These are phyloP conservation scores for Entoloma clypeatum DNA, from an alignment of 1,284 basidiomycete genomes.

Conservation along the genomic window DNA sequence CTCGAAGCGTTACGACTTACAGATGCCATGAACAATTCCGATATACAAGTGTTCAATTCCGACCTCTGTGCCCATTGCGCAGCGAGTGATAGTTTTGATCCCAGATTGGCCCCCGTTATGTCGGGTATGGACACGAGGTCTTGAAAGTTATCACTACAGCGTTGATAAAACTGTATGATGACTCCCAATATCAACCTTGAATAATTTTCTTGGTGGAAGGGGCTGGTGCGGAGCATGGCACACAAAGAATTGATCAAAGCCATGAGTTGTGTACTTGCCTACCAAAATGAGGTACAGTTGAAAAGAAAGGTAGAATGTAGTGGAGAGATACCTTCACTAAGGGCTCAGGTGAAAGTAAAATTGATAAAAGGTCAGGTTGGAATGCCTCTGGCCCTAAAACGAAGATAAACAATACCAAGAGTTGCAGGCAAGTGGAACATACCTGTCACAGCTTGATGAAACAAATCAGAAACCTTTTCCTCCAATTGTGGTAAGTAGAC, in stretches of 20 bases:
- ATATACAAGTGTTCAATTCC: conserved; percentile 72
- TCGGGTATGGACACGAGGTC: conserved; percentile 55
- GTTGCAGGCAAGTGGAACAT: conserved; percentile 19
- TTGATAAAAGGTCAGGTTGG: conserved; percentile 68
- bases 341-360: conserved; percentile 62
- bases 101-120: conserved; percentile 34
- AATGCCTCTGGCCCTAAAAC: conserved; percentile 76
- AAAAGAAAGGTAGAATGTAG: background rate
- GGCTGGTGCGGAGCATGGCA: conserved; percentile 88
- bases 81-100: conserved; percentile 55
- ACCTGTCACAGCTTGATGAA: conserved; percentile 85
- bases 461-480: conserved; percentile 87
- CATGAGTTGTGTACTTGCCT: conserved; percentile 85
- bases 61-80: conserved; percentile 85
- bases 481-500: conserved; percentile 95
- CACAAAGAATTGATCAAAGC: conserved; percentile 91
- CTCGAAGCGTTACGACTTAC: conserved; percentile 28
- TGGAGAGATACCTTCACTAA: conserved; percentile 72
- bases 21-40: conserved; percentile 48
- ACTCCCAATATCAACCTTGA: conserved; percentile 93
- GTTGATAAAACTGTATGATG: conserved; percentile 95
- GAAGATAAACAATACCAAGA: background rate
- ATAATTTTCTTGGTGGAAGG: conserved; percentile 94
- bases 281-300: conserved; percentile 7
- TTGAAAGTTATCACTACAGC: conserved; percentile 86